Evolutionary conservation across 306 rosid species (phyloP).

Genomic region (Vigna radiata): DNA sequence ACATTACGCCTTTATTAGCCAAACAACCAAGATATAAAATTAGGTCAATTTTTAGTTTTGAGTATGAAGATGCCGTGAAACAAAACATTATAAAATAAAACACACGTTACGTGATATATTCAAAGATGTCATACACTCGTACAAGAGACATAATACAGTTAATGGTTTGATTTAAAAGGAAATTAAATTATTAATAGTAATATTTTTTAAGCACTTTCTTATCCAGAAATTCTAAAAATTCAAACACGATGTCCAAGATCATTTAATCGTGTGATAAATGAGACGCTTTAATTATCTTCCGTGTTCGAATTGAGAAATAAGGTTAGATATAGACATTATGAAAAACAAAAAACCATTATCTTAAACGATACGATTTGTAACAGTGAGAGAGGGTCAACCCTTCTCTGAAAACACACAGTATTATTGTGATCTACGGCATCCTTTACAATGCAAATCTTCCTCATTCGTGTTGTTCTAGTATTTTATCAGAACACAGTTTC

Average conservation of each 20-base stretch:
- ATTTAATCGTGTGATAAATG: neutral
- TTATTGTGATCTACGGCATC: constrained; percentile 25
- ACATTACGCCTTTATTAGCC: neutral
- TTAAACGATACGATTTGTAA: neutral
- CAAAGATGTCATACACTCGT: no score
- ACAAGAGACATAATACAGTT: no score
- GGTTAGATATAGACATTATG: neutral
- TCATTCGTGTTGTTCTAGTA: neutral
- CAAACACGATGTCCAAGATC: neutral
- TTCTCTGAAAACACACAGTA: neutral
- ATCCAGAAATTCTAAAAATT: neutral
- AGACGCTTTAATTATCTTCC: neutral
- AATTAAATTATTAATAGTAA: no score
- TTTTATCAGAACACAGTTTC: neutral
- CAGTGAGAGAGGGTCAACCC: neutral
- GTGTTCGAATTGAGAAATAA: neutral
- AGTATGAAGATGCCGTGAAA: neutral
- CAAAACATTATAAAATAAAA: neutral
- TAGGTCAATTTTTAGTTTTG: neutral
- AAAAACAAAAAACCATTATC: constrained; percentile 11
- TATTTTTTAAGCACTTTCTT: neutral
- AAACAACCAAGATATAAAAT: neutral
- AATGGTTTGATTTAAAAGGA: no score
- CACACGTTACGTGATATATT: no score
- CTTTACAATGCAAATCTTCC: neutral